Evolutionary conservation across 2,329 filamentous ascomycete genomes (phyloP).

Genomic region (Penicillium sp.): DNA sequence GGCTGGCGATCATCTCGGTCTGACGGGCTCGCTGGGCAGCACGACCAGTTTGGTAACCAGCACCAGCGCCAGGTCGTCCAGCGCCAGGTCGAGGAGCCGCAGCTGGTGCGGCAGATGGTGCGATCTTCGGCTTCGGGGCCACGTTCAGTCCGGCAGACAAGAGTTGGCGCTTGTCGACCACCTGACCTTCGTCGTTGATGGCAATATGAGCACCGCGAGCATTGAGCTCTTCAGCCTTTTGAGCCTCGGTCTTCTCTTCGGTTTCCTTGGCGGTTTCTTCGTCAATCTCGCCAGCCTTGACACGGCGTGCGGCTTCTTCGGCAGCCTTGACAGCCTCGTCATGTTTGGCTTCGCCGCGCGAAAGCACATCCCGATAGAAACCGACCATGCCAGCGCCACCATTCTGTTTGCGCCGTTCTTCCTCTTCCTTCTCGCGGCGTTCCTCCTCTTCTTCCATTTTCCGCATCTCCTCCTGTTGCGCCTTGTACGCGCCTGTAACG

Average conservation of each 20-base stretch:
- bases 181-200: constrained; percentile 68
- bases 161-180: constrained; percentile 68
- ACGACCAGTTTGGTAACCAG: constrained; percentile 47
- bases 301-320: constrained; percentile 48
- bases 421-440: constrained; percentile 59
- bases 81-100: constrained; percentile 28
- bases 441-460: constrained; percentile 65
- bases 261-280: constrained; percentile 37
- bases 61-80: constrained; percentile 30
- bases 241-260: constrained; percentile 55
- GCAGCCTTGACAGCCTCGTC: constrained; percentile 63
- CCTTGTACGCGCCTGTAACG: constrained; percentile 69
- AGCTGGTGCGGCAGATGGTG: constrained; percentile 27
- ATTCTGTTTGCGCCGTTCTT: constrained; percentile 55
- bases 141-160: constrained; percentile 68
- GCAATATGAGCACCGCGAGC: constrained; percentile 58
- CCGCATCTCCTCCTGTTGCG: constrained; percentile 66
- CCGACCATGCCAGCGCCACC: constrained; percentile 62
- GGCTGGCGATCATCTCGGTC: constrained; percentile 65
- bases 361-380: constrained; percentile 66
- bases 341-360: constrained; percentile 63
- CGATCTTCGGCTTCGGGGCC: constrained; percentile 58
- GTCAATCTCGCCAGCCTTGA: constrained; percentile 43
- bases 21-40: constrained; percentile 60
- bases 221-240: constrained; percentile 63